Evolutionary conservation across 345 rosid genomes (phyloP), one percentile per base, ranked within the genome.

Genomic region (Melaleuca quinquenervia): DNA sequence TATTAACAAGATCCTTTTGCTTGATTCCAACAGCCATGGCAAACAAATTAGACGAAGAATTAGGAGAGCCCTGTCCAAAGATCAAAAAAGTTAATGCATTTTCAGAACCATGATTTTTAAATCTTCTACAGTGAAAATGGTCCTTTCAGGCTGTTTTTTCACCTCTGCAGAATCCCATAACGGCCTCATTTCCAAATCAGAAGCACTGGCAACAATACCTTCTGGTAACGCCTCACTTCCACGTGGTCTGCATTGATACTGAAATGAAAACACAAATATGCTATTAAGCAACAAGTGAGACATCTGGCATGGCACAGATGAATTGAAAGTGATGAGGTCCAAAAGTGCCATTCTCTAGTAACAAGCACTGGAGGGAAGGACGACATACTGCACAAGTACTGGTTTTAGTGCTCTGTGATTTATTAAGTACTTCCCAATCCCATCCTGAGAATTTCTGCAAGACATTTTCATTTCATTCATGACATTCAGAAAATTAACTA

Each of bases 111-210:
- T 36, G 48, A 70, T 20, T 7, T 7, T 70, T 20, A 70, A 32
- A 82, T 27, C 41, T 27, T 27, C 45, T 14, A 13, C 13, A 16
- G 15, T n/a, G 22, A 51, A 50, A 27, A 49, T 50, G 13, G 52
- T 50, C 84, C 3, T 51, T 82, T 27, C 53, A 26, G 55, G 22
- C 52, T 84, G 48, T n/a, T 49, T 84, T 7, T 80, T n/a, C 70
- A 93, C 95, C 93, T 92, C 48, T 26, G 90, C 91, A 75, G 87
- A 89, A 45, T 92, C 91, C 97, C 97, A 93, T 84, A 93, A 58
- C 8, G 95, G 94, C 70, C 93, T 88, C 94, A 93, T 92, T 83
- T 92, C 90, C 90, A 94, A 87, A 89, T 94, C 90, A 53, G 95
- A 88, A 21, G 90, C 90, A 49, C 88, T 85, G 41, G 87, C 41